Base-by-base conservation (phyloP, 331 rosid genomes). In the Quercus phellos region DNA sequence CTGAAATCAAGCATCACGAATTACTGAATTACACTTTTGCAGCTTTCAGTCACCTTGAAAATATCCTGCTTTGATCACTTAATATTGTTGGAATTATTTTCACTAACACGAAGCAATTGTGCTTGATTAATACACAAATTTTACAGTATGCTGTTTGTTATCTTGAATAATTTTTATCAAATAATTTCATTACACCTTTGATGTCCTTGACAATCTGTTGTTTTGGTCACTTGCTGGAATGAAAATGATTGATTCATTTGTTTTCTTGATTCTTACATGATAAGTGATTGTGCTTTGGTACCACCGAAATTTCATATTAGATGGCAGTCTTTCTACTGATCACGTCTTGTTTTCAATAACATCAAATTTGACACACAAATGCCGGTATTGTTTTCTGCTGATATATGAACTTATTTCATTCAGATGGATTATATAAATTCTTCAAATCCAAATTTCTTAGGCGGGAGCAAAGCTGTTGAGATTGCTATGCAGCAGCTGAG, bases 401-500 rank as follows among this genome's bases (percentile, higher is more conserved):
- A 78, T 21, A 2, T 21, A 70, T 24, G 46, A 55, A 38, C 77
- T 55, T 43, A 53, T 58, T 73, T 61, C 18, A 32, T 73, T 51
- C 86, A 87, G 88, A 80, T 87, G 80, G 90, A 69, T 78, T 87
- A 61, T 76, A 81, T 87, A 72, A 84, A 84, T 75, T 81, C 86
- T 8, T 81, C 90, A 8, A 79, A 87, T 73, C 86, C 82, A 76
- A 76, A 77, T 21, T 87, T 87, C 59, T 59, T 87, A 73, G 90
- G 88, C n/a, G 86, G 90, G 71, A 84, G 71, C 70, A 84, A 79
- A 78, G 88, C 88, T 72, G 68, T 80, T 73, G 86, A 87, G 84
- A 78, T 42, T 75, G 90, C 90, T 30, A 3, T 61, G 74, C 80
- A 84, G 38, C 80, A 81, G 80, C 74, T 84, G 78, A 78, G 73